Base-by-base conservation (phyloP, 768 basidiomycete species). In the Boletus patriciae region DNA sequence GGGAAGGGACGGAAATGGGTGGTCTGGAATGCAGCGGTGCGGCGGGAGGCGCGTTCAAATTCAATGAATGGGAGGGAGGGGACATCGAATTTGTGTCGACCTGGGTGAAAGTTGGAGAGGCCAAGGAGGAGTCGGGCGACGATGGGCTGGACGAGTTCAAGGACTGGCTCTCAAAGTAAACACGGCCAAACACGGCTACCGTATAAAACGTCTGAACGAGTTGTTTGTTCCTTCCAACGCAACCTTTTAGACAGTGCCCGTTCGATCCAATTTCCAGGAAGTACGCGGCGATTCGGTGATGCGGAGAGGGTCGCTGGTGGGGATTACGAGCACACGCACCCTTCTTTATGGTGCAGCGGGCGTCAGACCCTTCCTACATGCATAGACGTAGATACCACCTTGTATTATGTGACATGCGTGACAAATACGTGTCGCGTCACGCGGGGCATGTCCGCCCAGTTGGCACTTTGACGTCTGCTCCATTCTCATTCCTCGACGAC, bases 11-110 rank as follows among this genome's bases (percentile, higher is more conserved):
- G 4, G 88, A 89, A 49, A 73, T 88, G 72, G 89, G 87, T 36
- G 90, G 91, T 0, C 70, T 94, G 52, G 90, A 92, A 47, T 89
- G 87, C 65, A 78, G 73, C 52, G 81, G 81, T 23, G 71, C 74
- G 33, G 76, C 76, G 27, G 80, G 78, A 15, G 80, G 78, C 0
- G 59, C 73, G 19, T 94, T 94, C 77, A 85, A 77, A 62, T 93
- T 93, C 64, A 79, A 78, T 4, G 84, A 87, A 42, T 94, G 91
- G 91, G 91, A 92, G 62, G 92, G 90, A 3, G 91, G 92, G 9
- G 85, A 90, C n/a, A 75, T 92, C 19, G 67, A 76, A 2, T 88
- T 92, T 62, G 58, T 86, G 34, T 87, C 83, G 27, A 86, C 83
- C 0, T 87, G 80, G 55, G 77, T 81, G 9, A 65, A 50, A 11